Percentiles rank a stretch among this genome's conserved stretches.
Evolutionary conservation across 2,329 filamentous ascomycete genomes (phyloP).

Genomic region (Xylariaceae sp.): DNA sequence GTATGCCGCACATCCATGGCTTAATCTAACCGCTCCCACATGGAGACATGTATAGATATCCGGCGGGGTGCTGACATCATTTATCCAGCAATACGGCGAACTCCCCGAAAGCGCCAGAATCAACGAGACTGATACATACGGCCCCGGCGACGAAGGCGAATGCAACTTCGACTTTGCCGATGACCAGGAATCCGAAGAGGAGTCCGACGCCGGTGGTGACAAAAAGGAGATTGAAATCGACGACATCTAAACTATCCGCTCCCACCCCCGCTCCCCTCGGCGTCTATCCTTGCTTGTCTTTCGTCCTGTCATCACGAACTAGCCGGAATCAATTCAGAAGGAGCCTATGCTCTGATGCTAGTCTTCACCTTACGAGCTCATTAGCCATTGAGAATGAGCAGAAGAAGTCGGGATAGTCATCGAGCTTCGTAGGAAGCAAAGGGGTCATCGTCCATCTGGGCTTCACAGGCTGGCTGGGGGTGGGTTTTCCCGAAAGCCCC

Average conservation of each 20-base stretch:
- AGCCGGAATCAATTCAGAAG: not conserved
- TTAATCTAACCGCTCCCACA: not conserved
- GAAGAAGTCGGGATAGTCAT: not conserved
- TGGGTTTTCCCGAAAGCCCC: not conserved
- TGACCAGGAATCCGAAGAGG: slow-evolving; percentile 62
- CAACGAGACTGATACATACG: slow-evolving; percentile 97
- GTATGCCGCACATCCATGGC: slow-evolving; percentile 2
- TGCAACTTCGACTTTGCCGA: slow-evolving; percentile 99
- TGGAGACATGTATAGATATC: not conserved
- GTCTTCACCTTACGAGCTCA: not conserved
- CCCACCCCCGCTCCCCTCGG: slow-evolving; percentile 3
- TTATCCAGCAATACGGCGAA: slow-evolving; percentile 71
- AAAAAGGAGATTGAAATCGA: slow-evolving; percentile 82
- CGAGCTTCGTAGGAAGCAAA: not conserved
- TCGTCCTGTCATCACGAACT: slow-evolving; percentile 1
- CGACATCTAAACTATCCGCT: slow-evolving; percentile 64
- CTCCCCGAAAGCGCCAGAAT: slow-evolving; percentile 97
- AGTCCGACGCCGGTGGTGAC: slow-evolving; percentile 49
- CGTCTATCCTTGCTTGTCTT: slow-evolving; percentile 2
- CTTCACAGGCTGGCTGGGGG: not conserved
- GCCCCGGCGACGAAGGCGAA: slow-evolving; percentile 88
- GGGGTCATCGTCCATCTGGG: slow-evolving; percentile 7
- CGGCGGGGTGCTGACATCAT: slow-evolving; percentile 2
- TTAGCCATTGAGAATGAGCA: not conserved
- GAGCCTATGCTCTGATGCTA: not conserved